Percentiles rank a stretch among this genome's conserved stretches.
phyloP scores from a whole-genome alignment of 2,329 filamentous ascomycete species.

The Fusarium kyushuense region DNA sequence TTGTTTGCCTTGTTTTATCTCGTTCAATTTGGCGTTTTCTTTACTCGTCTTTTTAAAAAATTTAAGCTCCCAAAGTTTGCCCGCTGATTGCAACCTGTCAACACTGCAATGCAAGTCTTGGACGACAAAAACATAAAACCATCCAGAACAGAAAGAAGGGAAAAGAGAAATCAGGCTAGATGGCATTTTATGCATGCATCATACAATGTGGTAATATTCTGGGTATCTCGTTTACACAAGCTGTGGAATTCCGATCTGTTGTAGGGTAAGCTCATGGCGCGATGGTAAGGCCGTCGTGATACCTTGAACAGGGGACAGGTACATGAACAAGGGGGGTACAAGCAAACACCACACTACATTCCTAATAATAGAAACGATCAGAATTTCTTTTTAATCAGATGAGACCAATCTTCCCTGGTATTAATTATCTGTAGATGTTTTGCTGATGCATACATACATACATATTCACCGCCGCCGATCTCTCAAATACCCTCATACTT shows the following conservation, averaged over 20 bases:
- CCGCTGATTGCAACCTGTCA: background rate
- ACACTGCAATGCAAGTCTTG: background rate
- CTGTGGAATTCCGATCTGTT: background rate
- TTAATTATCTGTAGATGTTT: background rate
- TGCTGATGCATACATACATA: background rate
- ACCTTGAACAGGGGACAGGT: conserved; percentile 4
- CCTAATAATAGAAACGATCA: conserved; percentile 4
- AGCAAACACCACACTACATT: background rate
- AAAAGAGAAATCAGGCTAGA: background rate
- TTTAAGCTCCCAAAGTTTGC: too few species aligned
- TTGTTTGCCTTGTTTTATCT: background rate
- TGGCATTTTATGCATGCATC: background rate
- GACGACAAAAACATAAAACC: background rate
- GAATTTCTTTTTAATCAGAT: background rate
- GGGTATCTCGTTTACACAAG: background rate
- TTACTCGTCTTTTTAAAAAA: too few species aligned
- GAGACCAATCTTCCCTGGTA: background rate
- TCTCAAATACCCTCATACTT: background rate
- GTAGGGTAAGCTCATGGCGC: conserved; percentile 9
- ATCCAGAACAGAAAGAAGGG: too few species aligned
- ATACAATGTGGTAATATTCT: too few species aligned
- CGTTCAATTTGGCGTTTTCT: too few species aligned
- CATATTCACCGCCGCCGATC: background rate
- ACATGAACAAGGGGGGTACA: conserved; percentile 6
- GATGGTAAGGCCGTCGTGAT: background rate